Conservation (phyloP, 169 alveolate species). For the Perkinsus olseni region DNA sequence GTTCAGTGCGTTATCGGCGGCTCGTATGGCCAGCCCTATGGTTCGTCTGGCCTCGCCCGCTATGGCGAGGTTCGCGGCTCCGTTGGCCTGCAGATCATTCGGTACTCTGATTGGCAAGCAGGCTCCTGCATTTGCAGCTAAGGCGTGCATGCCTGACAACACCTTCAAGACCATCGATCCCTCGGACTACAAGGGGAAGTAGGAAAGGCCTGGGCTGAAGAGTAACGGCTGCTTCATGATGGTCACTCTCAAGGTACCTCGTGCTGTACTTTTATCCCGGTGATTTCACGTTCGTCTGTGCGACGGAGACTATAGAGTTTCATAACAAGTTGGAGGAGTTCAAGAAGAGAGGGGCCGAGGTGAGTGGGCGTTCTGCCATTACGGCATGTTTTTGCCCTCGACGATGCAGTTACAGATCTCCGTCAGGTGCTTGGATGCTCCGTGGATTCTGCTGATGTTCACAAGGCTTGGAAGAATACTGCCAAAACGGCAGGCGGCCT, state of each 20-base stretch:
- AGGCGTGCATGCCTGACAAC: constrained; percentile 44
- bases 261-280: constrained; percentile 74
- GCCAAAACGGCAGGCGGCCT: constrained; percentile 71
- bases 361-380: neutral
- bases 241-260: constrained; percentile 32
- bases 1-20: neutral
- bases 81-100: neutral
- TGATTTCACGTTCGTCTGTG: constrained; percentile 79
- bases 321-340: constrained; percentile 54
- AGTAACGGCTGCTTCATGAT: neutral
- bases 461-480: constrained; percentile 57
- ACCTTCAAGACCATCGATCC: constrained; percentile 44
- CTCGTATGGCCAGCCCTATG: neutral
- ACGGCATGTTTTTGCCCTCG: too few species aligned
- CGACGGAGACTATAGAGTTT: constrained; percentile 67
- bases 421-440: constrained; percentile 64
- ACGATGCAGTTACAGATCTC: too few species aligned
- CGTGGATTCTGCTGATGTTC: constrained; percentile 62
- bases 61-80: neutral
- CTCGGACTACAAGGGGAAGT: constrained; percentile 58
- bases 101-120: constrained; percentile 31
- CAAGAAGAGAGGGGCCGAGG: constrained; percentile 29
- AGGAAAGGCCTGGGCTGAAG: neutral
- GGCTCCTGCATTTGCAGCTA: constrained; percentile 65
- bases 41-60: neutral